Evolutionary conservation across 2,329 filamentous ascomycete species (phyloP).

Genomic region (Lachnellula occidentalis): DNA sequence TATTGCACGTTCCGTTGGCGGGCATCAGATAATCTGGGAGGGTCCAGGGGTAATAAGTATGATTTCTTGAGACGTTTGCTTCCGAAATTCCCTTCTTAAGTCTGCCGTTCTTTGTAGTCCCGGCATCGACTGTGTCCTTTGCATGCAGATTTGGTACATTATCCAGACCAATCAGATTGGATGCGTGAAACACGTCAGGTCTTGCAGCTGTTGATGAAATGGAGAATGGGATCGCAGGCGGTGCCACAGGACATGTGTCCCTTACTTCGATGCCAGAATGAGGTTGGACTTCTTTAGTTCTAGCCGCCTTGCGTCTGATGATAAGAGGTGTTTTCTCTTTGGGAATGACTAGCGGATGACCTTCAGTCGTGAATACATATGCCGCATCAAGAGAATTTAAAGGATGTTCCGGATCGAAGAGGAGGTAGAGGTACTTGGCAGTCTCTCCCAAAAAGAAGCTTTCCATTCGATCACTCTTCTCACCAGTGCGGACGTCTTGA

Average conservation of each 20-base stretch:
- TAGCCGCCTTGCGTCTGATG: slow-evolving; percentile 9
- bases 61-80: slow-evolving; percentile 57
- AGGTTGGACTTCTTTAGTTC: slow-evolving; percentile 35
- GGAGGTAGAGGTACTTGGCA: slow-evolving; percentile 87
- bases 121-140: slow-evolving; percentile 18
- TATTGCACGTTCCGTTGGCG: slow-evolving; percentile 68
- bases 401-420: slow-evolving; percentile 82
- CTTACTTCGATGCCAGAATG: slow-evolving; percentile 19
- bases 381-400: slow-evolving; percentile 81
- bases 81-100: background rate
- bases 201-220: slow-evolving; percentile 77
- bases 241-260: slow-evolving; percentile 62
- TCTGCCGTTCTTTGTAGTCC: background rate
- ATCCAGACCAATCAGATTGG: slow-evolving; percentile 76
- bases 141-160: slow-evolving; percentile 62
- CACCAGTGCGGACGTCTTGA: slow-evolving; percentile 74
- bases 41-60: slow-evolving; percentile 91
- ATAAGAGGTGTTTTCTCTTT: slow-evolving; percentile 32
- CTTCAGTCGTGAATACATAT: slow-evolving; percentile 93
- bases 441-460: slow-evolving; percentile 98
- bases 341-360: slow-evolving; percentile 85
- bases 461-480: slow-evolving; percentile 93
- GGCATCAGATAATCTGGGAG: slow-evolving; percentile 72
- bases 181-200: slow-evolving; percentile 80
- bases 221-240: slow-evolving; percentile 56